Conservation (phyloP, 208 protist species). For the Entamoeba histolytica region DNA sequence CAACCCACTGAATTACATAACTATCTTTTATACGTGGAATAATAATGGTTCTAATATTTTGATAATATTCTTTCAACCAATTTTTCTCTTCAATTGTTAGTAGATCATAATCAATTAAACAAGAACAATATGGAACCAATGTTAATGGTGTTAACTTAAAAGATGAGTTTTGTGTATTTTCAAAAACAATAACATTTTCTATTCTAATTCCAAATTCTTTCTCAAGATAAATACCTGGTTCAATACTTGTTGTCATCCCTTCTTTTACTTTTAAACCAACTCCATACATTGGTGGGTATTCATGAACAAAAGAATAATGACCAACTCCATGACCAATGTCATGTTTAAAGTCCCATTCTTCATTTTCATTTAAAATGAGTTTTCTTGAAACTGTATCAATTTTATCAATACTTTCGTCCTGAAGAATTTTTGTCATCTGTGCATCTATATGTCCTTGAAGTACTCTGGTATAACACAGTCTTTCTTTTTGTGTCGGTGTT, state of each 20-base stretch:
- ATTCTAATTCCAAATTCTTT: conserved; percentile 4
- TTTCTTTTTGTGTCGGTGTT: not conserved
- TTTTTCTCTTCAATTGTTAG: not conserved
- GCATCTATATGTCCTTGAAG: not conserved
- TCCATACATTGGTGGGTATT: conserved; percentile 13
- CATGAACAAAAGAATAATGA: conserved; percentile 29
- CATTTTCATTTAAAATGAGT: not conserved
- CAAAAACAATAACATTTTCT: not conserved
- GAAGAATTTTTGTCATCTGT: not conserved
- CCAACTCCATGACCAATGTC: conserved; percentile 36
- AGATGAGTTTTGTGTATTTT: not conserved
- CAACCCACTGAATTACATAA: not conserved
- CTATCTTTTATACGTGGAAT: not conserved
- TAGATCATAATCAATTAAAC: not conserved
- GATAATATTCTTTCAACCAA: not conserved
- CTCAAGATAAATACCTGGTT: not conserved
- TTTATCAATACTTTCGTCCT: not conserved
- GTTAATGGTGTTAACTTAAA: not conserved
- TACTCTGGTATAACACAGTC: not conserved
- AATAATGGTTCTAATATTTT: not conserved
- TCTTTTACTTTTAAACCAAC: not conserved
- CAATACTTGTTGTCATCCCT: not conserved
- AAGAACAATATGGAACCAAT: not conserved
- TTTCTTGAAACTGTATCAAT: not conserved
- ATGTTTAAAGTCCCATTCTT: conserved; percentile 29